Evolutionary conservation across 164 flowering plant genomes (phyloP).

Genomic region (Nelumbo lutea): DNA sequence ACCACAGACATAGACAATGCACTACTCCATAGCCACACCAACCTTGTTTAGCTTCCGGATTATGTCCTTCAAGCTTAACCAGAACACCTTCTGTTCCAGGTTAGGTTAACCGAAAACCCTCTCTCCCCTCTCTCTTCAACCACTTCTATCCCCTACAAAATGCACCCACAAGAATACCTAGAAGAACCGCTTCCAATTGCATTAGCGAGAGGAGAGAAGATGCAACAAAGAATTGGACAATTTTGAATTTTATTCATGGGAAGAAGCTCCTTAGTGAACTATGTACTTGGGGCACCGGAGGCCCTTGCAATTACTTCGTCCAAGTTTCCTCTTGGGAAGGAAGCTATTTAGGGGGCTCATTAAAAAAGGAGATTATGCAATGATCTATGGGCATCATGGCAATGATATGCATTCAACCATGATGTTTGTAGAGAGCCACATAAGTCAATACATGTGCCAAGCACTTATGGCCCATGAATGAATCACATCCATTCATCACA

Average conservation of each 20-base stretch:
- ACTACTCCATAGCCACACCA: not conserved
- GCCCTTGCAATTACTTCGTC: constrained; percentile 34
- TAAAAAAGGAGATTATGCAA: no score
- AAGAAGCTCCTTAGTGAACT: constrained; percentile 30
- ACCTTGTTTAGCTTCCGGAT: no score
- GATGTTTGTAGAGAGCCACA: no score
- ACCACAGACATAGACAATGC: not conserved
- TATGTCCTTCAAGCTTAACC: not conserved
- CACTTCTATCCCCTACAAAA: not conserved
- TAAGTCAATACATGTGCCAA: no score
- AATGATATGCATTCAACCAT: no score
- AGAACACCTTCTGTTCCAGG: not conserved
- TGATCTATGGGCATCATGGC: no score
- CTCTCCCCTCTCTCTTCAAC: not conserved
- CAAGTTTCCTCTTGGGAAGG: constrained; percentile 16
- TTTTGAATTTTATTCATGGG: constrained; percentile 13
- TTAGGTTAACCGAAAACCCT: not conserved
- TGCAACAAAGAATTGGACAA: not conserved
- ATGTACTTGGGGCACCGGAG: constrained; percentile 43
- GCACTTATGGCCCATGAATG: no score
- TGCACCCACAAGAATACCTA: not conserved
- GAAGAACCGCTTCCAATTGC: not conserved
- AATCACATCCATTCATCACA: no score
- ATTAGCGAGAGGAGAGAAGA: not conserved
- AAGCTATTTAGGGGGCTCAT: no score